Evolutionary conservation across 768 basidiomycete species (phyloP), one percentile per base, ranked within the genome.

Genomic region (Calocybe gangraenosa): DNA sequence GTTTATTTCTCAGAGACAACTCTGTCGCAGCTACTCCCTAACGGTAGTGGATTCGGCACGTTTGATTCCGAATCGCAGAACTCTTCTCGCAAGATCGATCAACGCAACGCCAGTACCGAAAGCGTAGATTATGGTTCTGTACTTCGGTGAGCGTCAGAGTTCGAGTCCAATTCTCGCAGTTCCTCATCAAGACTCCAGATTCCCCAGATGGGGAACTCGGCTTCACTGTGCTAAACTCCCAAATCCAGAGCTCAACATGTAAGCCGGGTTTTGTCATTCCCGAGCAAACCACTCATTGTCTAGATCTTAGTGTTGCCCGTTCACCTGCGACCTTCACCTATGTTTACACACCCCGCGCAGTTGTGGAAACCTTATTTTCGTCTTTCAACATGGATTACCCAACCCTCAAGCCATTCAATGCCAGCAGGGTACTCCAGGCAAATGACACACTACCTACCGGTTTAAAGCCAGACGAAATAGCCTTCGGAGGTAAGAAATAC

Each of bases 161-260:
- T 9, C 25, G 25, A 28, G 11, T 5, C 25, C n/a, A n/a, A 21
- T 11, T 38, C 14, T 34, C n/a, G 20, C 10, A 17, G 10, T 43
- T 23, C 37, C 30, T 41, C 37, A 23, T 31, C 32, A 35, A 13
- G 10, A 33, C 39, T 30, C 13, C 20, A 69, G 68, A 39, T 65
- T 64, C 47, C 65, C 70, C 13, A 56, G 64, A 44, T 71, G 71
- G 71, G 71, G 71, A 0, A 60, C 68, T 15, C 57, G 70, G 15
- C 66, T 65, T 3, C 62, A 60, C 28, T 73, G 70, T 48, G 45
- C 51, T 13, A 65, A 62, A 32, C 52, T 70, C 13, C 57, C 66
- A 6, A 53, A 66, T 33, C 48, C 55, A 1, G 31, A 52, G 3
- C 45, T 44, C 3, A 65, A 67, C 34, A 57, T 70, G 70, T 69